Conservation (phyloP, 768 basidiomycete species). For the Lactarius trivialis region DNA sequence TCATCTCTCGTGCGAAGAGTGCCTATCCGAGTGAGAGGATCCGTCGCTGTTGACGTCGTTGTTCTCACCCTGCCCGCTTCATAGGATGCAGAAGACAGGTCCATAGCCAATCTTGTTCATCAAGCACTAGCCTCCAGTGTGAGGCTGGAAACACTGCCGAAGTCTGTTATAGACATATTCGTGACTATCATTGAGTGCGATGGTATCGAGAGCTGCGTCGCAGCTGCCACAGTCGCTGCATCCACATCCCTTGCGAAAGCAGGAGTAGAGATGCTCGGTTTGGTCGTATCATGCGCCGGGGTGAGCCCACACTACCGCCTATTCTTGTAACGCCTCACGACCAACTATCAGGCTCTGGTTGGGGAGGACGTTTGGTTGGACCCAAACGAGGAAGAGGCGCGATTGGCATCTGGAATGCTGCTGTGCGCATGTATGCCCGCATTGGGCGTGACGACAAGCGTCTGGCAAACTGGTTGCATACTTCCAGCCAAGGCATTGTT, state of each 20-base stretch:
- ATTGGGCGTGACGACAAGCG: slow-evolving; percentile 67
- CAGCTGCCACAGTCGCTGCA: slow-evolving; percentile 80
- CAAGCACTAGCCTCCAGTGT: slow-evolving; percentile 82
- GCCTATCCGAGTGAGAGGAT: slow-evolving; percentile 69
- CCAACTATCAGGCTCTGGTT: slow-evolving; percentile 43
- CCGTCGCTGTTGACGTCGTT: slow-evolving; percentile 4
- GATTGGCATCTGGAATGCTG: slow-evolving; percentile 54
- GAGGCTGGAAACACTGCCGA: slow-evolving; percentile 85
- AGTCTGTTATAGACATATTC: slow-evolving; percentile 89
- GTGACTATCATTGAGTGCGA: slow-evolving; percentile 89
- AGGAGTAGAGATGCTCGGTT: slow-evolving; percentile 83
- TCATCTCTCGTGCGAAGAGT: slow-evolving; percentile 71
- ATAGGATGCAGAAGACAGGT: slow-evolving; percentile 92
- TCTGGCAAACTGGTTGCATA: slow-evolving; percentile 81
- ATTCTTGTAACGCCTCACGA: slow-evolving; percentile 16
- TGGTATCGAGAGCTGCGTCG: slow-evolving; percentile 82
- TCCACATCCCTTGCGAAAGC: slow-evolving; percentile 90
- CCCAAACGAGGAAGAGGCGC: slow-evolving; percentile 66
- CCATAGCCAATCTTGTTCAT: slow-evolving; percentile 74
- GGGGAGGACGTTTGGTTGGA: slow-evolving; percentile 67
- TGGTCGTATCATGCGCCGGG: slow-evolving; percentile 79
- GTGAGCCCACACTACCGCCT: slow-evolving; percentile 37
- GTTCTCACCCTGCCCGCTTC: slow-evolving; percentile 10
- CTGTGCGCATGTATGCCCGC: slow-evolving; percentile 85
- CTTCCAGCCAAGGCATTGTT: slow-evolving; percentile 43